Evolutionary conservation across 805 yeast genomes (phyloP).

Genomic region (Metschnikowia lochheadii): DNA sequence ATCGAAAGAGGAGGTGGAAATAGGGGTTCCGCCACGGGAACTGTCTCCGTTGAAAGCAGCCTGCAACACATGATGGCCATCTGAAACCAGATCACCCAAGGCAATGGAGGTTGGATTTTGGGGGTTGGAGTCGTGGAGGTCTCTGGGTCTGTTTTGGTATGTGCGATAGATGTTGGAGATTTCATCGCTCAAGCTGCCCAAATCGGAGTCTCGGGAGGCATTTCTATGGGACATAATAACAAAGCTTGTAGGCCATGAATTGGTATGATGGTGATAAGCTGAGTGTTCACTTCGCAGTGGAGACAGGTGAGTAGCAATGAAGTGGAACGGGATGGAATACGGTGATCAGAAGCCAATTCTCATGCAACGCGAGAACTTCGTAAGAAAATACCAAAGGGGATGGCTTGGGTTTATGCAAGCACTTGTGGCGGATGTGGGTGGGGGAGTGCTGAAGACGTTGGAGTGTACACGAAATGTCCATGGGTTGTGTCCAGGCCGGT

Average conservation of each 20-base stretch:
- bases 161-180: conserved; percentile 14
- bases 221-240: not conserved
- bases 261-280: not conserved
- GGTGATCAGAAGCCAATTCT: not conserved
- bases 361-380: not conserved
- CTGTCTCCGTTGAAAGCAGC: conserved; percentile 14
- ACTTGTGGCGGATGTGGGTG: not conserved
- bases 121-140: not conserved
- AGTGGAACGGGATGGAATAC: not conserved
- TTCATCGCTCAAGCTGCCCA: conserved; percentile 15
- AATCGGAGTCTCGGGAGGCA: conserved; percentile 10
- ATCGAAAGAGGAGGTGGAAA: conserved; percentile 29
- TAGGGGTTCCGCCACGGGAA: conserved; percentile 29
- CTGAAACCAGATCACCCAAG: not conserved
- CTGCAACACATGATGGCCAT: not conserved
- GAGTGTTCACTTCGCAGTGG: conserved; percentile 1
- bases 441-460: not conserved
- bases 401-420: not conserved
- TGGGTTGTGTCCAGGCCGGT: not conserved
- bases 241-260: conserved; percentile 1
- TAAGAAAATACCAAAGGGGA: not conserved
- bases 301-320: not conserved
- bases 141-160: conserved; percentile 1
- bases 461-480: conserved; percentile 2
- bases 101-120: not conserved